Base-by-base conservation (phyloP, 495 filamentous ascomycete species). In the Talaromyces trachyspermus region DNA sequence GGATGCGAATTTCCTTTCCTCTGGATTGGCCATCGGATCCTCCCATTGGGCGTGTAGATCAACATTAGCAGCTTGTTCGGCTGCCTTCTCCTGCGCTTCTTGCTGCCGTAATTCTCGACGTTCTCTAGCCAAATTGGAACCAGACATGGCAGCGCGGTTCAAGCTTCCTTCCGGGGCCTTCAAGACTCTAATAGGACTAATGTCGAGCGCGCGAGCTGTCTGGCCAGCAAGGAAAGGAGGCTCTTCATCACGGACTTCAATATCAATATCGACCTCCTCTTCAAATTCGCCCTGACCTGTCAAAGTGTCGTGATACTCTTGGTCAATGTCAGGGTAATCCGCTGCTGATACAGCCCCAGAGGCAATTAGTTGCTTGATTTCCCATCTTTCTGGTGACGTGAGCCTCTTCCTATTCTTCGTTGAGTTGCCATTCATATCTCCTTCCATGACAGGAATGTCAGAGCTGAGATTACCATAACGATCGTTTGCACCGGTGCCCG, bases 91-190 rank as follows among this genome's bases (percentile, higher is more conserved):
- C 51, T 92, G 86, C 0, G 79, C 81, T 62, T 97, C 91, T 61
- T 90, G 84, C 55, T 96, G 89, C 33, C 86, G 75, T 48, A 96
- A 48, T 46, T 99, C 92, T 56, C 88, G 79, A 33, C 92, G 76
- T 55, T 97, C 94, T 64, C 88, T 92, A 11, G 92, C 88, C n/a
- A 97, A 65, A 12, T 78, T 78, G 8, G 90, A 88, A 25, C 92
- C 91, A 11, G 89, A 78, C 88, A 96, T 92, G 2, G 94, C 92
- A 27, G 92, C 88, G 40, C 94, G 80, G 61, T 97, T 97, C 55
- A 98, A 76, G 0, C 89, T 95, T 11, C 92, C 92, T 61, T 98
- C 92, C 4, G 92, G 92, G 2, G 94, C 92, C 65, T 98, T 98
- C 53, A 98, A 86, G 10, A 98, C 89, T 56, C 92, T 74, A 50